These are phyloP conservation scores for Lactarius tabidus DNA, from an alignment of 768 basidiomycete species.

Conservation along the genomic window DNA sequence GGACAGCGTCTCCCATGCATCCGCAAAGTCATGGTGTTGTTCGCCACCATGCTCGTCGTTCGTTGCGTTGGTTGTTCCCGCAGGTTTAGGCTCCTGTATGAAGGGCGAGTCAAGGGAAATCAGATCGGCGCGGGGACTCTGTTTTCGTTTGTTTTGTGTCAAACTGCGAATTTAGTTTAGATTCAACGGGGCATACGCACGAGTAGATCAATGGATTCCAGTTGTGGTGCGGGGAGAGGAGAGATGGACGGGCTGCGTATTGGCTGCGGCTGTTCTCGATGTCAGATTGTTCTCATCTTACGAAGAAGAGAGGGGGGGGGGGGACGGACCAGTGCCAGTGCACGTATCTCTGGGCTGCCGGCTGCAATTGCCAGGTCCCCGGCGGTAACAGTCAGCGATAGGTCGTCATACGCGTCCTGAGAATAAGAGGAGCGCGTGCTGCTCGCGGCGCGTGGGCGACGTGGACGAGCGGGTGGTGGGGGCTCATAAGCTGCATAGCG, in stretches of 20 bases:
- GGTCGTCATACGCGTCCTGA: conserved; percentile 36
- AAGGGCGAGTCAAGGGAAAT: conserved; percentile 75
- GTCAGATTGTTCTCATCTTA: neutral
- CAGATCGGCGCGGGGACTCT: conserved; percentile 49
- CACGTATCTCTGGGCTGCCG: conserved; percentile 24
- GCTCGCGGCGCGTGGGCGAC: conserved; percentile 32
- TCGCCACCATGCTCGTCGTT: conserved; percentile 19
- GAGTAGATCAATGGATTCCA: neutral
- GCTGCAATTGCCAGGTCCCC: conserved; percentile 27
- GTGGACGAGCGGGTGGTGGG: conserved; percentile 44
- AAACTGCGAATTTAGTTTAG: neutral
- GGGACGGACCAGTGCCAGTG: conserved; percentile 20
- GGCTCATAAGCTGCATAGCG: conserved; percentile 69
- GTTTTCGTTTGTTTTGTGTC: neutral
- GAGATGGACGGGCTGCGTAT: conserved; percentile 6
- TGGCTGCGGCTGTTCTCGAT: neutral
- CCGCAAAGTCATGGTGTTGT: conserved; percentile 45
- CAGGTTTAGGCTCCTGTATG: conserved; percentile 40
- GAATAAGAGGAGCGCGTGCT: conserved; percentile 35
- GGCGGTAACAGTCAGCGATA: conserved; percentile 24
- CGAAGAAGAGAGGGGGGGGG: neutral
- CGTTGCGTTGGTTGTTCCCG: neutral
- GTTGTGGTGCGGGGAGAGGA: conserved; percentile 15
- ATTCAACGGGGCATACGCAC: neutral
- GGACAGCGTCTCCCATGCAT: conserved; percentile 52